Base-by-base conservation (phyloP, 164 flowering plant species). In the Akebia trifoliata region DNA sequence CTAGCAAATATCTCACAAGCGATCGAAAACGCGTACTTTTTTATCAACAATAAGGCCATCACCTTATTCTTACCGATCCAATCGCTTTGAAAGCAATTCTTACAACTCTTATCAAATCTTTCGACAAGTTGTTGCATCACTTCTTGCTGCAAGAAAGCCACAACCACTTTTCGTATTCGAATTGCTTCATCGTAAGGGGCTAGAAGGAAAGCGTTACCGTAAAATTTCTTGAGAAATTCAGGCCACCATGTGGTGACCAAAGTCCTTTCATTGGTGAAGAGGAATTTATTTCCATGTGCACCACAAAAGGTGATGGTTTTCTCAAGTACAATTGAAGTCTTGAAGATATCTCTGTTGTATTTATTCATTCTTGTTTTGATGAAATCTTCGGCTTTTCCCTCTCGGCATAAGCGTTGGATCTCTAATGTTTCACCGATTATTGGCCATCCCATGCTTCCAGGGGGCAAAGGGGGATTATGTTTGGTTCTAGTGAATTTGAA, bases 221-320 rank as follows among this genome's bases (percentile, higher is more conserved):
- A 58, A 14, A 59, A 2, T 24, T 46, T 58, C 47, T 52, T 59
- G 37, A 64, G 68, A 32, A 51, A 64, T 24, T 1, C 14, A 21
- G 68, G 68, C 68, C 68, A 64, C 50, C 63, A 65, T 44, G 69
- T 65, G 29, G 44, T 24, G 36, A 65, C 59, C n/a, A 59, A 38
- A 18, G 36, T 53, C 52, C 45, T 65, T 38, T 65, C 69, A 7
- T 38, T 26, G n/a, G 69, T 51, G 58, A 65, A 65, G 24, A 65
- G 22, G 36, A 65, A 53, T 47, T 65, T 58, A 36, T 59, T 65
- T 9, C 48, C 63, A 1, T 18, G 28, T 21, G 59, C 34, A 22
- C 69, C 63, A 26, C 69, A 58, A 6, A 65, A 30, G 0, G 36
- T 26, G 14, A 52, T 28, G 0, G 57, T 51, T 36, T 58, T 59